Evolutionary conservation across 2,329 filamentous ascomycete genomes (phyloP), one percentile per base, ranked within the genome.

Genomic region (Apiospora phragmitis): DNA sequence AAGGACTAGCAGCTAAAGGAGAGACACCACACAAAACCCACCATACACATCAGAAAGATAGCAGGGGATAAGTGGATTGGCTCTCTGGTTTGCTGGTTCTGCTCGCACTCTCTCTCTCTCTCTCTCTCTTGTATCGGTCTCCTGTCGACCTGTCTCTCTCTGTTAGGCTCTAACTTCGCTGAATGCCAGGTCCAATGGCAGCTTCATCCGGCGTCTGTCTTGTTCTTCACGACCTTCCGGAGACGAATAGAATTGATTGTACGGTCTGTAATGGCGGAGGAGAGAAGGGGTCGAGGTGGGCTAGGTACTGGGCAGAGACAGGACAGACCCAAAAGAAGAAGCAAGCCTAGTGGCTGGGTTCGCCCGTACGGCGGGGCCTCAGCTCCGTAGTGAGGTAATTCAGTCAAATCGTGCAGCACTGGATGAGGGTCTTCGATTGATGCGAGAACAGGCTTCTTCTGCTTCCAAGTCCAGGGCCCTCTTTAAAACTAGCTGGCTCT

Each of bases 301-400:
- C 41, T 43, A 35, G 65, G 14, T 42, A 32, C 42, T 43, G 65
- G 42, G 26, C 29, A 47, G 26, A 43, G 65, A 47, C 65, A 45
- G 65, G 65, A 67, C 45, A 32, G 65, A n/a, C 55, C 55, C 51
- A 59, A 59, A 29, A 18, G 65, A 43, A 26, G 41, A n/a, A n/a
- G 65, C 65, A 62, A 62, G 55, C 65, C 45, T 67, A 67, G 35
- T 67, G 65, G 65, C 45, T 67, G 65, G 65, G 65, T 47, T 67
- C 65, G 41, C 42, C 65, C 65, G 42, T 35, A 47, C 16, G 65
- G 65, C 65, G 65, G 65, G 65, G 65, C 65, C 38, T 35, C 65
- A 67, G 65, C 65, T 67, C 65, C 65, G 65, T 67, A 67, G 65
- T 67, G 65, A 67, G 65, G 65, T 67, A 67, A 67, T 67, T 67